phyloP scores from a whole-genome alignment of 345 rosid genomes.

The Euphorbia tirucalli region DNA sequence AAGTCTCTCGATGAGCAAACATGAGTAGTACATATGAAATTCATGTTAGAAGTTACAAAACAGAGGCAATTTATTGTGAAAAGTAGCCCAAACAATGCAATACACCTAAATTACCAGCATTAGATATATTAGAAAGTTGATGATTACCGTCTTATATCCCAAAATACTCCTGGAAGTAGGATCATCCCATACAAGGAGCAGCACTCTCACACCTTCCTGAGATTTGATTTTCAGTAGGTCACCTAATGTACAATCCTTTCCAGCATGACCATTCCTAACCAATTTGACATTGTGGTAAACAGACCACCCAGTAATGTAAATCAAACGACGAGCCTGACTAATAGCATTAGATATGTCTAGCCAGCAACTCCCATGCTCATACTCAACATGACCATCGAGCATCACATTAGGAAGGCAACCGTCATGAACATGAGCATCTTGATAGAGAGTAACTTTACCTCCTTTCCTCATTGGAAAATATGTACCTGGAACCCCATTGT shows the following conservation, averaged over 20 bases:
- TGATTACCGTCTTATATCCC: conserved; percentile 57
- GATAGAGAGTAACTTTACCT: conserved; percentile 80
- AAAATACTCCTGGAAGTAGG: conserved; percentile 78
- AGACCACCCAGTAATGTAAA: conserved; percentile 95
- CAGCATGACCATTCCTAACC: conserved; percentile 49
- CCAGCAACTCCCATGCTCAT: conserved; percentile 70
- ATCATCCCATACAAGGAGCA: conserved; percentile 96
- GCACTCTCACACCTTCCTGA: conserved; percentile 91
- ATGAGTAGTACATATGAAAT: neutral
- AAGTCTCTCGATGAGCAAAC: conserved; percentile 1
- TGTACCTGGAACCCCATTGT: conserved; percentile 71
- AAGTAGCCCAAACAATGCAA: conserved; percentile 8
- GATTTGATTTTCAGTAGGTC: conserved; percentile 83
- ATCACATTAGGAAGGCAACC: conserved; percentile 50
- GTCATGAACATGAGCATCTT: conserved; percentile 84
- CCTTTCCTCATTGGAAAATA: conserved; percentile 85
- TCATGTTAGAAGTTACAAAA: neutral
- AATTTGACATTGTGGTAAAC: conserved; percentile 60
- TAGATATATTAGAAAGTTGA: neutral
- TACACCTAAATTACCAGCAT: neutral
- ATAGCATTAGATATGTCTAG: conserved; percentile 69
- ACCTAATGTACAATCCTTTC: conserved; percentile 46
- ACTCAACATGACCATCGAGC: conserved; percentile 54
- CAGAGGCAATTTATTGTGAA: conserved; percentile 6
- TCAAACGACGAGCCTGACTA: conserved; percentile 69